phyloP scores from a whole-genome alignment of 1,284 basidiomycete genomes.

The Porodaedalea pini region DNA sequence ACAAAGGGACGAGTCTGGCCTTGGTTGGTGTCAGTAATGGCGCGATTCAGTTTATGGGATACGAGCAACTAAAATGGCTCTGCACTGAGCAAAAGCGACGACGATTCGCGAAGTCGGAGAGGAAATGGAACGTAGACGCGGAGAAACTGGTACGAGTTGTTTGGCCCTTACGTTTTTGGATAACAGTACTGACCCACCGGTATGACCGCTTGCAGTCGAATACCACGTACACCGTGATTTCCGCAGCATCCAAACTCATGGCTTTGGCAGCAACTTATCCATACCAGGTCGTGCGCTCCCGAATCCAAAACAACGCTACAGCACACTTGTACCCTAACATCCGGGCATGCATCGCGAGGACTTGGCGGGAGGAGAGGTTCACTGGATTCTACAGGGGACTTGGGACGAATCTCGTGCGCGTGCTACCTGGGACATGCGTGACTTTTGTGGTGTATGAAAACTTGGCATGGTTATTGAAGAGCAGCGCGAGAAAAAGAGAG shows the following conservation, averaged over 20 bases:
- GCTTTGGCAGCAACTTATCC: conserved; percentile 91
- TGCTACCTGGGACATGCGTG: conserved; percentile 95
- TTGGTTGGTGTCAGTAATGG: conserved; percentile 95
- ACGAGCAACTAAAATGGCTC: conserved; percentile 94
- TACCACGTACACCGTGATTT: conserved; percentile 88
- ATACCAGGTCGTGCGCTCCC: conserved; percentile 94
- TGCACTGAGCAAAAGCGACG: conserved; percentile 74
- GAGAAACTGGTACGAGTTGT: conserved; percentile 74
- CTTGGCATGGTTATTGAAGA: conserved; percentile 77
- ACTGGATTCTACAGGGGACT: conserved; percentile 94
- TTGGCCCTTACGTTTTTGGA: background rate
- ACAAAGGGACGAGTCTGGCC: conserved; percentile 85
- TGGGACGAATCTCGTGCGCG: conserved; percentile 93
- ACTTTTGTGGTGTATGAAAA: conserved; percentile 99
- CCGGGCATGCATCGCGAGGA: conserved; percentile 72
- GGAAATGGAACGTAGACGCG: conserved; percentile 62
- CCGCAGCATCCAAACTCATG: conserved; percentile 84
- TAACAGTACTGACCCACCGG: background rate
- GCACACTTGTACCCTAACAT: conserved; percentile 76
- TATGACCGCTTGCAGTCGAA: conserved; percentile 63
- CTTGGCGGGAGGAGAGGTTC: conserved; percentile 78
- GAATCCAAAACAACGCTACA: conserved; percentile 78
- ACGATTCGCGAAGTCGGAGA: conserved; percentile 55
- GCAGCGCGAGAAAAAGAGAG: conserved; percentile 45
- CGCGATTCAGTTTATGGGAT: conserved; percentile 93